Evolutionary conservation across 805 yeast genomes (phyloP).

Genomic region (Cyberlindnera meyerae): DNA sequence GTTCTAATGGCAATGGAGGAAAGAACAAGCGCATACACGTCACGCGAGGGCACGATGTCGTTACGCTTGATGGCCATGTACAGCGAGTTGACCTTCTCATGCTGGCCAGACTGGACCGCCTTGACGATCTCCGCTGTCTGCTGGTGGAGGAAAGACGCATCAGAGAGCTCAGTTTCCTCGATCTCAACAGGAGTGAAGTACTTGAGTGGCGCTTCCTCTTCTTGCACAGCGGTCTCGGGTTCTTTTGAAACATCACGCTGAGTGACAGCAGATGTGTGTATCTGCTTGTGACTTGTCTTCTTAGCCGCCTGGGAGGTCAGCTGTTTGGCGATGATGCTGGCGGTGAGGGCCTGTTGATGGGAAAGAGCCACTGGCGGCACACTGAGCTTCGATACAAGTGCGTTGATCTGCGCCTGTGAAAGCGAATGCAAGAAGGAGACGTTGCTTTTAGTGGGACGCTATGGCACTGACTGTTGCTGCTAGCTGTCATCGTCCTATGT

Average conservation of each 20-base stretch:
- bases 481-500: conserved; percentile 19
- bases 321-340: background rate
- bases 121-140: conserved; percentile 28
- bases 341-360: background rate
- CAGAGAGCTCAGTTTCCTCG: conserved; percentile 20
- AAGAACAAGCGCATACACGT: conserved; percentile 49
- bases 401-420: background rate
- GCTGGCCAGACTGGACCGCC: conserved; percentile 26
- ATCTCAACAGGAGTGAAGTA: conserved; percentile 17
- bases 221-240: conserved; percentile 4
- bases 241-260: too few relatives aligned
- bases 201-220: conserved; percentile 6
- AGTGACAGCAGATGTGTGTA: conserved; percentile 1
- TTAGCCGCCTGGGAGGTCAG: conserved; percentile 1
- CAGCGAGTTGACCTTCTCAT: conserved; percentile 33
- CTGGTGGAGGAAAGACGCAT: conserved; percentile 27
- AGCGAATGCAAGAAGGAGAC: too few relatives aligned
- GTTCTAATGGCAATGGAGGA: conserved; percentile 48
- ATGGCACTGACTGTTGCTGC: background rate
- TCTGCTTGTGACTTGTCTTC: conserved; percentile 1
- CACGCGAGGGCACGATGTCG: conserved; percentile 44
- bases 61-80: conserved; percentile 39
- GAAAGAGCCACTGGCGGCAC: too few relatives aligned
- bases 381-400: conserved; percentile 3
- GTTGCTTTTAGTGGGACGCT: background rate